Evolutionary conservation across 345 rosid genomes (phyloP).

Genomic region (Combretum micranthum): DNA sequence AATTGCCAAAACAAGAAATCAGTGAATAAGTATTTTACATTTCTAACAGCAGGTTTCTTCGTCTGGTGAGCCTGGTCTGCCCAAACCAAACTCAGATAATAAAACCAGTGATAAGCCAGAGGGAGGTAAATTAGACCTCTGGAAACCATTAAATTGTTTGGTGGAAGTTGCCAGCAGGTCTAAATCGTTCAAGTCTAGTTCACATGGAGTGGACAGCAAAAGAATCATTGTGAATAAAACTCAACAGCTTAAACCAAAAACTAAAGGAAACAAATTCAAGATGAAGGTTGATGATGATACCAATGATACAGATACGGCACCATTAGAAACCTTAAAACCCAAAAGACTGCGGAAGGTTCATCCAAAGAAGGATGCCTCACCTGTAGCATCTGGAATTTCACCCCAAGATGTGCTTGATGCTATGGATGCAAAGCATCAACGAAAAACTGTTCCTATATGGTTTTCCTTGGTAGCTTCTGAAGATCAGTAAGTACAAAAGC

Average conservation of each 20-base stretch:
- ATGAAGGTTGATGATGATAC: slow-evolving; percentile 41
- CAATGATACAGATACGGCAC: slow-evolving; percentile 35
- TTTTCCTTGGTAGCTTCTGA: slow-evolving; percentile 86
- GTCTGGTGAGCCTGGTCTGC: slow-evolving; percentile 43
- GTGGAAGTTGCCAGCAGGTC: slow-evolving; percentile 94
- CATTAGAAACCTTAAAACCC: slow-evolving; percentile 45
- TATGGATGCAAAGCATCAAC: slow-evolving; percentile 33
- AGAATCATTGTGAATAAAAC: slow-evolving; percentile 29
- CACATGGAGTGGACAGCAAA: slow-evolving; percentile 40
- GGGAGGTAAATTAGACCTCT: slow-evolving; percentile 63
- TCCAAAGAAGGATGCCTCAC: slow-evolving; percentile 37
- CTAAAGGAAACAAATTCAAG: slow-evolving; percentile 46
- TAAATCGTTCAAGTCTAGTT: slow-evolving; percentile 56
- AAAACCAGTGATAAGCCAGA: slow-evolving; percentile 41
- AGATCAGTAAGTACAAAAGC: slow-evolving; percentile 61
- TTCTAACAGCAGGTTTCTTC: slow-evolving; percentile 39
- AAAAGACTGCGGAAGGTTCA: slow-evolving; percentile 59
- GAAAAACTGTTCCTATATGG: slow-evolving; percentile 80
- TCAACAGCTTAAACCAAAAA: slow-evolving; percentile 36
- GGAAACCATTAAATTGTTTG: slow-evolving; percentile 90
- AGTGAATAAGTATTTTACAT: neutral
- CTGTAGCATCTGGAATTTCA: slow-evolving; percentile 46
- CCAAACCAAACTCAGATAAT: slow-evolving; percentile 21
- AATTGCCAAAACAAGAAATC: neutral
- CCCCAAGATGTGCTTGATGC: slow-evolving; percentile 50